Evolutionary conservation across 1,284 basidiomycete genomes (phyloP), one percentile per base, ranked within the genome.

Genomic region (Coniferiporia weirii): DNA sequence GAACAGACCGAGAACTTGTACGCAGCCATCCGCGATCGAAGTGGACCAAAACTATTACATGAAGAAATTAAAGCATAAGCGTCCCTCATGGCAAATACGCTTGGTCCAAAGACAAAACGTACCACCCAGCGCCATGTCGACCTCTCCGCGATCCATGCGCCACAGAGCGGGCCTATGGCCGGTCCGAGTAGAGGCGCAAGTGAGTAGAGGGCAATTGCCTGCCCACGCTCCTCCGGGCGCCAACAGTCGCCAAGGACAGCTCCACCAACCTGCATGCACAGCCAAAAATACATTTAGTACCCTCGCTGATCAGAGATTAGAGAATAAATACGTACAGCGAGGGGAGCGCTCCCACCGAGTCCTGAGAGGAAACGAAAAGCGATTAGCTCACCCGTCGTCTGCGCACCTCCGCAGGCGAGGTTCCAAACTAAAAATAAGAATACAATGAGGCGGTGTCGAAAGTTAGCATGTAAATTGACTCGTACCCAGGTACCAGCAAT

Each of bases 191-290:
- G 68, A n/a, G 69, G 73, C 0, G 85, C 84, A 5, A 91, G 71
- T 0, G 87, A 85, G 69, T 89, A 91, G 1, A 88, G 73, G 0
- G 84, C 83, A 27, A 88, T 77, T 0, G 87, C 86, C 61, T 77
- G 73, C 0, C 89, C 89, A 63, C 87, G 76, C 65, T 91, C 77
- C 59, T 90, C 85, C 0, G 85, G 68, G n/a, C 67, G 69, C 80
- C 84, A 93, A 48, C 87, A 76, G 69, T 93, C 91, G 1, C 82
- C 79, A 0, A 93, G 72, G 1, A 86, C 79, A 1, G 85, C 90
- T 46, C 86, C 88, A 59, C 84, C 84, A 38, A 83, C 72, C 83
- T 84, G 50, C 4, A 3, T 8, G 15, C 1, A 17, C 17, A 52
- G 17, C 17, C n/a, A 51, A 19, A 35, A 38, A 43, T 6, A 12